Evolutionary conservation across 805 yeast species (phyloP).

Genomic region (Isabelozyma pseudorhagii): DNA sequence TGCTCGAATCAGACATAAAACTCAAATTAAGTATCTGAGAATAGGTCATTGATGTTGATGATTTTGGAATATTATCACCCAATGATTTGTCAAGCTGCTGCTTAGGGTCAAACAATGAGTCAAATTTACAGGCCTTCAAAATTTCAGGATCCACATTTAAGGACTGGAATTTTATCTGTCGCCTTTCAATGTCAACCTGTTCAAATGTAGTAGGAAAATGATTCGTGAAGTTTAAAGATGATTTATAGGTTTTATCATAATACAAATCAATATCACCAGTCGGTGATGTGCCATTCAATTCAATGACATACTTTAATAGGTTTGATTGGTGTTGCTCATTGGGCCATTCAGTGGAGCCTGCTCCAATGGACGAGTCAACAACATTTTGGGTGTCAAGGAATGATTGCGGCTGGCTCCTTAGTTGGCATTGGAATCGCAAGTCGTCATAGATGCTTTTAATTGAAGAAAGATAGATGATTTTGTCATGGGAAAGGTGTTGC

Average conservation of each 20-base stretch:
- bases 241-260: neutral
- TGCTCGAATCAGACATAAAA: neutral
- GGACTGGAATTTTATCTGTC: slow-evolving; percentile 4
- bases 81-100: neutral
- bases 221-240: neutral
- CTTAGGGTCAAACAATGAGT: slow-evolving; percentile 11
- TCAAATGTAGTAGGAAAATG: slow-evolving; percentile 26
- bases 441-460: slow-evolving; percentile 57
- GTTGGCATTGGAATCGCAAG: slow-evolving; percentile 47
- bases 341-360: slow-evolving; percentile 26
- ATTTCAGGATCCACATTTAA: slow-evolving; percentile 17
- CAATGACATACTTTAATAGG: slow-evolving; percentile 25
- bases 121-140: slow-evolving; percentile 16
- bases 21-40: neutral
- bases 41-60: neutral
- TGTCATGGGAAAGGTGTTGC: slow-evolving; percentile 5
- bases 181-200: slow-evolving; percentile 20
- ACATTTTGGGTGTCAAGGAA: slow-evolving; percentile 3
- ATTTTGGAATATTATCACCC: neutral
- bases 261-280: slow-evolving; percentile 1
- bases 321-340: slow-evolving; percentile 26
- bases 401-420: slow-evolving; percentile 18
- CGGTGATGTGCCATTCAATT: slow-evolving; percentile 12
- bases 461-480: slow-evolving; percentile 42
- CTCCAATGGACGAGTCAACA: slow-evolving; percentile 9